Base-by-base conservation (phyloP, 495 filamentous ascomycete species). In the Hypoxylon fragiforme region DNA sequence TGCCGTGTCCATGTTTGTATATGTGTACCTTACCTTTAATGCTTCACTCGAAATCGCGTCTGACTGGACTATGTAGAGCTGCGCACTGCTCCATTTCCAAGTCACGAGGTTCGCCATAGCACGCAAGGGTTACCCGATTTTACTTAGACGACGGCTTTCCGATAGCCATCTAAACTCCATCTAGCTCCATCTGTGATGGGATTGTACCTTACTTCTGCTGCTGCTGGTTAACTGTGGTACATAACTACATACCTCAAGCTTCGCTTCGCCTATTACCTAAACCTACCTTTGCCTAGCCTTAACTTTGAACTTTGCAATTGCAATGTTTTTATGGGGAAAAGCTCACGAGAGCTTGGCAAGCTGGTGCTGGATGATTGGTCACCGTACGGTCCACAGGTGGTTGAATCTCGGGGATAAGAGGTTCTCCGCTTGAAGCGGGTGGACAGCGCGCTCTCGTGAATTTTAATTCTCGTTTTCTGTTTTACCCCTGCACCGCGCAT, bases 401-500 rank as follows among this genome's bases (percentile, higher is more conserved):
- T 56, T 43, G 58, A 37, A 55, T 41, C 32, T 42, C 12, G 46
- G 36, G 32, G 41, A 50, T 47, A 50, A 24, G 50, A 50, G 38
- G 42, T 20, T 26, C 42, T 7, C 18, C 11, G 18, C 7, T 36
- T 40, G 38, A 48, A 54, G 56, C 31, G 56, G 49, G 9, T 32
- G 11, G 38, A 48, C 51, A 42, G 57, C 38, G 50, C 38, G 21
- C 43, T 61, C 42, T 38, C 43, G 36, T 51, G 50, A 54, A 31
- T 44, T 50, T 42, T 47, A 44, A 34, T 28, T 20, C 35, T 48
- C 28, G 32, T 36, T 9, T 24, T 45, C 35, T 42, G 15, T 19
- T 37, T 16, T 48, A 20, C 47, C 52, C 58, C 58, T 56, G 42
- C 52, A 28, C 58, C 42, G 16, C 47, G 58, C 58, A 56, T 56